A percentile compares a stretch with the other conserved stretches of the same genome.
Conservation (phyloP, 768 basidiomycete genomes). For the Tulasnella sp. region DNA sequence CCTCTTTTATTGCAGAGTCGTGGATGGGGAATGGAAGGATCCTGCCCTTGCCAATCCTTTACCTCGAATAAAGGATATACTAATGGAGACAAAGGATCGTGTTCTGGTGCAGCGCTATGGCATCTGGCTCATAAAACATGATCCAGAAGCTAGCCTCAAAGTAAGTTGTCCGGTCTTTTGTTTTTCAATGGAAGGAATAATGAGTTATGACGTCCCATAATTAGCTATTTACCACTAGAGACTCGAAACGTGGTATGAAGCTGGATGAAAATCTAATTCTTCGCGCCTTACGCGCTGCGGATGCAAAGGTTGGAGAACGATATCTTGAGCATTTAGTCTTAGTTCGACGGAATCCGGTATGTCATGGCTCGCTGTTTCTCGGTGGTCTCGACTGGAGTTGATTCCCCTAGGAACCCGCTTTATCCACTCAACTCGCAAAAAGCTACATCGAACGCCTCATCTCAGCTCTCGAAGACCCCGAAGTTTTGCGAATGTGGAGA, state of each 20-base stretch:
- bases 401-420: slow-evolving; percentile 48
- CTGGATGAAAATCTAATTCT: slow-evolving; percentile 60
- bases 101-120: slow-evolving; percentile 68
- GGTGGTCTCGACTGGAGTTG: neutral
- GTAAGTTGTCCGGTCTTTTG: slow-evolving; percentile 41
- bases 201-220: slow-evolving; percentile 1
- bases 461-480: slow-evolving; percentile 44
- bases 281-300: slow-evolving; percentile 54
- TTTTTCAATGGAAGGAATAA: neutral
- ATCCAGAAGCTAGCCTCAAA: slow-evolving; percentile 67
- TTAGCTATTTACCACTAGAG: slow-evolving; percentile 58
- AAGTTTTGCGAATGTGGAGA: neutral
- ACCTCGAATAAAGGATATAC: slow-evolving; percentile 53
- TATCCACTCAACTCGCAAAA: slow-evolving; percentile 65
- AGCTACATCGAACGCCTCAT: slow-evolving; percentile 56
- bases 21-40: slow-evolving; percentile 58
- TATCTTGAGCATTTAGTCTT: slow-evolving; percentile 82
- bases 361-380: slow-evolving; percentile 32
- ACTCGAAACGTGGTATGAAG: slow-evolving; percentile 55
- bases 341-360: slow-evolving; percentile 57
- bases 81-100: slow-evolving; percentile 58
- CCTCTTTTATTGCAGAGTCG: slow-evolving; percentile 47
- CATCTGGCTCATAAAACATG: slow-evolving; percentile 70
- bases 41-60: slow-evolving; percentile 59
- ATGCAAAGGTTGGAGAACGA: slow-evolving; percentile 57